These are phyloP conservation scores for Neurospora tetraspora DNA, from an alignment of 495 filamentous ascomycete species.

Conservation along the genomic window DNA sequence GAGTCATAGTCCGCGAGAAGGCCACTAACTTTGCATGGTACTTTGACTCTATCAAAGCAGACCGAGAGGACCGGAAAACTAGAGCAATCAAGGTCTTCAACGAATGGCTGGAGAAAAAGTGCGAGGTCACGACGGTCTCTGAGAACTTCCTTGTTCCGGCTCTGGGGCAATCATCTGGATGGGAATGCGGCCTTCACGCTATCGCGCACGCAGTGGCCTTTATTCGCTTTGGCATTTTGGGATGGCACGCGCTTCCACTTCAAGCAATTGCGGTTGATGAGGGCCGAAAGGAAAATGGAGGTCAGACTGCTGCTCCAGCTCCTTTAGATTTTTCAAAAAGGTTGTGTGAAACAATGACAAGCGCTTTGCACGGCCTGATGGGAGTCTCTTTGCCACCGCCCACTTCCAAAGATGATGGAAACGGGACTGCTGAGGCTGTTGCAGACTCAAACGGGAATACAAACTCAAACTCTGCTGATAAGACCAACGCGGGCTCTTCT, in stretches of 20 bases:
- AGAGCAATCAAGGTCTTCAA: background rate
- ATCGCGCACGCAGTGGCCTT: constrained; percentile 11
- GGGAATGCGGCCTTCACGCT: constrained; percentile 9
- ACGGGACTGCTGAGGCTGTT: background rate
- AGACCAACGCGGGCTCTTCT: background rate
- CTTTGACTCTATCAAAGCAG: background rate
- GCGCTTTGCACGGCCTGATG: background rate
- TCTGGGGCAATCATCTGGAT: background rate
- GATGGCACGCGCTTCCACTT: background rate
- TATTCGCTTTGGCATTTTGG: constrained; percentile 5
- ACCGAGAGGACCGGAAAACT: background rate
- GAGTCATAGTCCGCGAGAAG: background rate
- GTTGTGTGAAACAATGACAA: background rate
- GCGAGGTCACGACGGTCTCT: background rate
- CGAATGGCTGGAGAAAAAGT: background rate
- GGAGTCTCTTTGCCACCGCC: background rate
- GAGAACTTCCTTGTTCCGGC: background rate
- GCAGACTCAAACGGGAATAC: background rate
- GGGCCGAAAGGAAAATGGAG: background rate
- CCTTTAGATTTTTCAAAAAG: background rate
- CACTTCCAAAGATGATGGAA: background rate
- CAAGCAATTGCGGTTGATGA: background rate
- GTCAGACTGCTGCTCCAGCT: background rate
- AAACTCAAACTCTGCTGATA: background rate
- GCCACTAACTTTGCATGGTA: background rate